Evolutionary conservation across 371 early-diverging fungal species (phyloP), one percentile per base, ranked within the genome.

Genomic region (Smittium culicis): DNA sequence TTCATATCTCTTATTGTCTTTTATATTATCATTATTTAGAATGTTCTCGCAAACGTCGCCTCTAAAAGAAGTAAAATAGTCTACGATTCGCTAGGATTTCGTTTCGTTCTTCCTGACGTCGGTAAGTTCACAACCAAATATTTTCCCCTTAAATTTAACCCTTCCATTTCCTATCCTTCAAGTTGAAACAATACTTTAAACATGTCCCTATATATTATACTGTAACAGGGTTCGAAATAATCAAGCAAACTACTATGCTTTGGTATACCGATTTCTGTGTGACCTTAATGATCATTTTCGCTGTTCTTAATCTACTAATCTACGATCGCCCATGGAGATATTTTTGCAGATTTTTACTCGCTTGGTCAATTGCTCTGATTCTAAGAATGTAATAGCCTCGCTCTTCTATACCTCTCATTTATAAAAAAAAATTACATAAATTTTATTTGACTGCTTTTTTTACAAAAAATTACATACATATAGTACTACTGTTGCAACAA

Each of bases 221-320:
- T 62, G 2, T 5, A 35, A n/a, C 45, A 64, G 65, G 65, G 8
- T 83, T 81, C 64, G 80, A 75, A 31, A 77, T 72, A 20, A 79
- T 83, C 55, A 79, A 79, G 0, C 65, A 75, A 8, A 71, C 81
- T 33, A 64, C 72, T 27, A 33, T 76, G 17, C 73, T 83, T 61
- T 80, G 82, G 81, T 68, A 81, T 63, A 83, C 83, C 17, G 83
- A 83, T 65, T 68, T 81, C 54, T 80, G 80, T 27, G 83, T 82
- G 56, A 76, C 74, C 8, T 65, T 83, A 33, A 76, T 80, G 76
- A 80, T 83, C 62, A 71, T 74, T n/a, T 79, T 81, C 0, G 79
- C 82, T 0, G 72, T 77, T 16, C 20, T 79, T 24, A 69, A 80
- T 8, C 67, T 82, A 24, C 29, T 78, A 17, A 71, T 73, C 32